A percentile compares a stretch with the other conserved stretches of the same genome.
Conservation (phyloP, 495 filamentous ascomycete genomes). For the Geoglossum glabrum region DNA sequence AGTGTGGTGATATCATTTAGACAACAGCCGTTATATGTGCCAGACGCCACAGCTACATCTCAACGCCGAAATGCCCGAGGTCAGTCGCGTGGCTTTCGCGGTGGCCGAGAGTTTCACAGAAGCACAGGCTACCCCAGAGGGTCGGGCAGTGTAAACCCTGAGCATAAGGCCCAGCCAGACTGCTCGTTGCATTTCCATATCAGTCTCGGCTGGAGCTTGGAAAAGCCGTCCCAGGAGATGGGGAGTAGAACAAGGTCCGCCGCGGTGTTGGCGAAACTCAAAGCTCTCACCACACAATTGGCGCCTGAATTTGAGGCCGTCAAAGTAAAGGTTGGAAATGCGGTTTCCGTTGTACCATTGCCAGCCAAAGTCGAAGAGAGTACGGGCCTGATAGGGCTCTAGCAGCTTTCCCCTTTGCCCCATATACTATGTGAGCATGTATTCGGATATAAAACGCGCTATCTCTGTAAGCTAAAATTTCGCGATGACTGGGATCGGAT, state of each 20-base stretch:
- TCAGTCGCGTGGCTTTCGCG: neutral
- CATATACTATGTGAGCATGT: no score
- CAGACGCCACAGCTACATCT: neutral
- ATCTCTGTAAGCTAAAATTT: no score
- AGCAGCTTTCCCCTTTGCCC: neutral
- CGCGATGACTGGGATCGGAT: neutral
- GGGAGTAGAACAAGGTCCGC: neutral
- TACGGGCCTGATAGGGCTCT: constrained; percentile 10
- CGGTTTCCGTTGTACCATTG: constrained; percentile 35
- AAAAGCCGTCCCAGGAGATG: constrained; percentile 22
- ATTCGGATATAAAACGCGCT: neutral
- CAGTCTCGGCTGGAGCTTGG: constrained; percentile 59
- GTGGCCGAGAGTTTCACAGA: neutral
- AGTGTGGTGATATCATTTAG: constrained; percentile 30
- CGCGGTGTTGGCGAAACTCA: neutral
- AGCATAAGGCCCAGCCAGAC: neutral
- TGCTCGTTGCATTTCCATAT: constrained; percentile 39
- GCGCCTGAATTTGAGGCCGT: constrained; percentile 27
- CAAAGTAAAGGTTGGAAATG: constrained; percentile 66
- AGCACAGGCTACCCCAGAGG: neutral
- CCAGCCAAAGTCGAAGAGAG: constrained; percentile 11
- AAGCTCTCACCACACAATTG: constrained; percentile 10
- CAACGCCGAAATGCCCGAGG: neutral
- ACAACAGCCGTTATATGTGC: constrained; percentile 53
- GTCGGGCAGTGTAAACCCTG: neutral